Evolutionary conservation across 192 early-diverging fungal species (phyloP).

Genomic region (Coemansia guatemalensis): DNA sequence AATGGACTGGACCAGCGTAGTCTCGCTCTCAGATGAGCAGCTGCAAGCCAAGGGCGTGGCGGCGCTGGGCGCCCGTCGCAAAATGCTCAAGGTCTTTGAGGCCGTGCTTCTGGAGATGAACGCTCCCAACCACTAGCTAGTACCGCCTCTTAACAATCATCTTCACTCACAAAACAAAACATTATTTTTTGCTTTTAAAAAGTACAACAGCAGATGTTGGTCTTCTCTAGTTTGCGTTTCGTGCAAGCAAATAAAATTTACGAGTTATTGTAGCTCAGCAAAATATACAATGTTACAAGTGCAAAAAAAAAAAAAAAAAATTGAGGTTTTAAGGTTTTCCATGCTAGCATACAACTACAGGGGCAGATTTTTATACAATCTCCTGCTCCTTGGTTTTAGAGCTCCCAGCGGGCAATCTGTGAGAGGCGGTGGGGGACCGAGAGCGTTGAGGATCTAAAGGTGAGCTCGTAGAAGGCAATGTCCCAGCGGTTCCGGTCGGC

Average conservation of each 20-base stretch:
- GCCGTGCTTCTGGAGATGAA: conserved; percentile 20
- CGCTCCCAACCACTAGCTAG: neutral
- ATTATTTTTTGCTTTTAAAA: conserved; percentile 8
- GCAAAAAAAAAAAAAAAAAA: neutral
- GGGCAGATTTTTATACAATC: neutral
- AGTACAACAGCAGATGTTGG: neutral
- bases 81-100: conserved; percentile 97
- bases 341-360: neutral
- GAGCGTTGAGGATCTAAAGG: conserved; percentile 32
- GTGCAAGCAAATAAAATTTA: neutral
- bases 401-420: conserved; percentile 48
- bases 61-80: conserved; percentile 91
- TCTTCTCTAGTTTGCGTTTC: too few species aligned
- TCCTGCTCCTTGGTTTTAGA: conserved; percentile 1
- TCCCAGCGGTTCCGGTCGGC: conserved; percentile 36
- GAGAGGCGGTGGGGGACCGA: conserved; percentile 31
- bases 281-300: conserved; percentile 8
- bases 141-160: neutral
- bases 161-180: neutral
- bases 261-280: neutral
- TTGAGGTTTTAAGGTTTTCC: neutral
- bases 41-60: conserved; percentile 82
- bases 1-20: conserved; percentile 86
- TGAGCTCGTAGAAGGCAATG: conserved; percentile 47
- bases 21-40: conserved; percentile 79